Percentiles rank a stretch among this genome's conserved stretches.
phyloP scores from a whole-genome alignment of 495 filamentous ascomycete genomes.

The Aspergillus affinis region DNA sequence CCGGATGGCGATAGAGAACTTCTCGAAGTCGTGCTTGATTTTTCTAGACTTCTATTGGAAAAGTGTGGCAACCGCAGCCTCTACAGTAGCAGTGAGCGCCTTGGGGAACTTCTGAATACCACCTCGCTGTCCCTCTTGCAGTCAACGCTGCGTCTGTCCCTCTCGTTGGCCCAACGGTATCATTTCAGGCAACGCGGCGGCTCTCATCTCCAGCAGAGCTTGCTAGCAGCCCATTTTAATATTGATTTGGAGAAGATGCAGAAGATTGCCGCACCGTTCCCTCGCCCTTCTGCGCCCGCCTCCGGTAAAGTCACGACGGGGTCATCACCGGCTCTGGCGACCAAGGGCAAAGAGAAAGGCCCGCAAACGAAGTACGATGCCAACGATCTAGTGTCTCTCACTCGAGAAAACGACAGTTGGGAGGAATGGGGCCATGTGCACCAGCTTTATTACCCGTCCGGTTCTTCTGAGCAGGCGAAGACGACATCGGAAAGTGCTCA shows the following conservation, averaged over 20 bases:
- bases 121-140: constrained; percentile 76
- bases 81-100: constrained; percentile 85
- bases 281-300: constrained; percentile 56
- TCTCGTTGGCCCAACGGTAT: constrained; percentile 87
- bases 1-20: constrained; percentile 77
- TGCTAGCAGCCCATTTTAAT: constrained; percentile 87
- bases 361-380: constrained; percentile 54
- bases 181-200: constrained; percentile 75
- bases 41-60: constrained; percentile 82
- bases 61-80: constrained; percentile 97
- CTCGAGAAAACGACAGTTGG: constrained; percentile 55
- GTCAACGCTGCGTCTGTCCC: constrained; percentile 69
- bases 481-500: constrained; percentile 28
- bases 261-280: constrained; percentile 78
- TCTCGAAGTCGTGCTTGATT: constrained; percentile 74
- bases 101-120: constrained; percentile 84
- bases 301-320: constrained; percentile 17
- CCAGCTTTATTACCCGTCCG: constrained; percentile 62
- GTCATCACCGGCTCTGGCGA: constrained; percentile 47
- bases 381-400: constrained; percentile 73
- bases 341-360: constrained; percentile 75
- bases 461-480: constrained; percentile 31
- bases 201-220: constrained; percentile 63
- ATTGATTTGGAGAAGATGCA: constrained; percentile 88
- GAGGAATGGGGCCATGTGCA: constrained; percentile 69